Evolutionary conservation across 371 early-diverging fungal genomes (phyloP).

Genomic region (Blakeslea trispora): DNA sequence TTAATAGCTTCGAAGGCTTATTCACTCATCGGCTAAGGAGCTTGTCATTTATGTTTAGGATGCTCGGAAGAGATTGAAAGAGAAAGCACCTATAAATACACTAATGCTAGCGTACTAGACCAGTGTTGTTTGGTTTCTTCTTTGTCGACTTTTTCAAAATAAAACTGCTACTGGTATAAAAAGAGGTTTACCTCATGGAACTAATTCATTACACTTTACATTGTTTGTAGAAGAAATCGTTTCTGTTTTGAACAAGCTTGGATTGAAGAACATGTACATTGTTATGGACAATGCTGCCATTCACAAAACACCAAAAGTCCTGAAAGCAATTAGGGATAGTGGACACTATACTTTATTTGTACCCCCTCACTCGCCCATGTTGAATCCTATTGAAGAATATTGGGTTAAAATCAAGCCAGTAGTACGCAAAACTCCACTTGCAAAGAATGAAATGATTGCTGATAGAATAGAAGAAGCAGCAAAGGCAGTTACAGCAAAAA

Average conservation of each 20-base stretch:
- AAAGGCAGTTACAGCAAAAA: conserved; percentile 18
- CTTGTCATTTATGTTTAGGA: too few species aligned
- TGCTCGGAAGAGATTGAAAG: too few species aligned
- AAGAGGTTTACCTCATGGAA: conserved; percentile 15
- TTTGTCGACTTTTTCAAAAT: too few species aligned
- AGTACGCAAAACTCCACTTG: conserved; percentile 20
- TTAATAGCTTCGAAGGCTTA: too few species aligned
- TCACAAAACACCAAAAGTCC: conserved; percentile 16
- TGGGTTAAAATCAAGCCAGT: conserved; percentile 20
- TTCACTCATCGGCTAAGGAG: too few species aligned
- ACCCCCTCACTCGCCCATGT: conserved; percentile 16
- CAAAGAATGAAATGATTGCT: conserved; percentile 20
- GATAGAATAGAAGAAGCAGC: conserved; percentile 26
- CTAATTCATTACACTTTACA: conserved; percentile 21
- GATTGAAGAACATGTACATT: conserved; percentile 20
- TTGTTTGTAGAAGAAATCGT: conserved; percentile 21
- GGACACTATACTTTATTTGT: conserved; percentile 19
- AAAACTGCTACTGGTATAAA: conserved; percentile 16
- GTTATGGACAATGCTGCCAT: conserved; percentile 22
- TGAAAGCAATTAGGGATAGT: conserved; percentile 14
- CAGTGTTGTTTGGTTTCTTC: too few species aligned
- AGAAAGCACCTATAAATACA: too few species aligned
- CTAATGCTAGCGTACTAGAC: too few species aligned
- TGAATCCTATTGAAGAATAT: conserved; percentile 22
- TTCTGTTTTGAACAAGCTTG: conserved; percentile 15